A percentile compares a stretch with the other conserved stretches of the same genome.
These are phyloP conservation scores for Podospora conica DNA, from an alignment of 495 filamentous ascomycete species.

Conservation along the genomic window DNA sequence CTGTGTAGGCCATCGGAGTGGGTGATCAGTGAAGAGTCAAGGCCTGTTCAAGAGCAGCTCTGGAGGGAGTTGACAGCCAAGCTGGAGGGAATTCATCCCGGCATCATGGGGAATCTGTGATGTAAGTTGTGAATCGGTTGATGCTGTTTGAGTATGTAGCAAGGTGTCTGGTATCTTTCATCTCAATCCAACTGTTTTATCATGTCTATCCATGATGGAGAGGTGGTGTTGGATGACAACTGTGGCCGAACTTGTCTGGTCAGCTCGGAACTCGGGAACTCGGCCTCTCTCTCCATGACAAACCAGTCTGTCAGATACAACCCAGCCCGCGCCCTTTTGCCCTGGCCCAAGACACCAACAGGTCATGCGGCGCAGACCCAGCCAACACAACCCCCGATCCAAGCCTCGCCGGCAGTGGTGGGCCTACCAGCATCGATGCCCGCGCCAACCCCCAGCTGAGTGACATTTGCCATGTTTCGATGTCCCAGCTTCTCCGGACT, in stretches of 20 bases:
- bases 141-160: no score
- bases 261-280: neutral
- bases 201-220: neutral
- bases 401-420: neutral
- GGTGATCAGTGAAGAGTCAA: slow-evolving; percentile 20
- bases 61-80: slow-evolving; percentile 29
- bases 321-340: neutral
- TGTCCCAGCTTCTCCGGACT: neutral
- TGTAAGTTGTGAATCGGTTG: neutral
- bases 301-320: neutral
- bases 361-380: neutral
- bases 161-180: neutral
- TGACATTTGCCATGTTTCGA: neutral
- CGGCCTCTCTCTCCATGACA: neutral
- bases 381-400: neutral
- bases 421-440: neutral
- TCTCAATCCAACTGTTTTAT: neutral
- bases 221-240: neutral
- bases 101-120: slow-evolving; percentile 11
- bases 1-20: slow-evolving; percentile 11
- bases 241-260: neutral
- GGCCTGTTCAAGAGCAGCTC: slow-evolving; percentile 23
- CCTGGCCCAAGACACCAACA: neutral
- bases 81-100: slow-evolving; percentile 28
- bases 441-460: neutral